Conservation (phyloP, 805 yeast genomes). For the Groenewaldozyma tartarivorans region DNA sequence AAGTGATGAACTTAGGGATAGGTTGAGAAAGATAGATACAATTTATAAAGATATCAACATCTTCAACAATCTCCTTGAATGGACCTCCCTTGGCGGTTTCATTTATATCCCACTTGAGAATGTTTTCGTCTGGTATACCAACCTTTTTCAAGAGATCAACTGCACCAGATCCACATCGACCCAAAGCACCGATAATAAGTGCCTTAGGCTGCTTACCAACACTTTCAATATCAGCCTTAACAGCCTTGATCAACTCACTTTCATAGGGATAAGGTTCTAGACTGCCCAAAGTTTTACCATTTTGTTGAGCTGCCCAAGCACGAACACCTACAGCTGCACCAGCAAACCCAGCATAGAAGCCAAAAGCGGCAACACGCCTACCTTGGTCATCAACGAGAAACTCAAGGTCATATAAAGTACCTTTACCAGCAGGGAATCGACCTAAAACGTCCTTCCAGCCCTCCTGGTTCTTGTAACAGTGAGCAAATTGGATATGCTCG, state of each 20-base stretch:
- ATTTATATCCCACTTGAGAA: slow-evolving; percentile 90
- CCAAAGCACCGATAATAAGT: slow-evolving; percentile 91
- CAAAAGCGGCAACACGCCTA: slow-evolving; percentile 98
- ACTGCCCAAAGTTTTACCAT: slow-evolving; percentile 60
- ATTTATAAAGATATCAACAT: slow-evolving; percentile 83
- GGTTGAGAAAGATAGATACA: slow-evolving; percentile 92
- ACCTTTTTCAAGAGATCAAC: slow-evolving; percentile 68
- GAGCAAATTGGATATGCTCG: slow-evolving; percentile 97
- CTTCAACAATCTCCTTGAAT: slow-evolving; percentile 71
- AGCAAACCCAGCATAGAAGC: slow-evolving; percentile 99
- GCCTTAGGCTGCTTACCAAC: slow-evolving; percentile 67
- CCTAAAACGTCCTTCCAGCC: slow-evolving; percentile 91
- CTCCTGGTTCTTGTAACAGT: slow-evolving; percentile 93
- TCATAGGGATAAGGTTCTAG: slow-evolving; percentile 81
- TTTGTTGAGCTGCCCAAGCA: slow-evolving; percentile 91
- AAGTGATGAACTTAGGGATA: slow-evolving; percentile 82
- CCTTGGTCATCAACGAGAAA: slow-evolving; percentile 90
- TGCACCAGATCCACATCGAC: slow-evolving; percentile 99
- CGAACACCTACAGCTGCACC: slow-evolving; percentile 95
- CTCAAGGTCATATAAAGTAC: slow-evolving; percentile 86
- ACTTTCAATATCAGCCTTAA: slow-evolving; percentile 42
- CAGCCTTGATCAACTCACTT: slow-evolving; percentile 47
- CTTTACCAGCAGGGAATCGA: slow-evolving; percentile 88
- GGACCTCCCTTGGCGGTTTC: slow-evolving; percentile 98
- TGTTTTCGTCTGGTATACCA: slow-evolving; percentile 80